Base-by-base conservation (phyloP, 2,329 filamentous ascomycete species). In the Aspergillus japonicus region DNA sequence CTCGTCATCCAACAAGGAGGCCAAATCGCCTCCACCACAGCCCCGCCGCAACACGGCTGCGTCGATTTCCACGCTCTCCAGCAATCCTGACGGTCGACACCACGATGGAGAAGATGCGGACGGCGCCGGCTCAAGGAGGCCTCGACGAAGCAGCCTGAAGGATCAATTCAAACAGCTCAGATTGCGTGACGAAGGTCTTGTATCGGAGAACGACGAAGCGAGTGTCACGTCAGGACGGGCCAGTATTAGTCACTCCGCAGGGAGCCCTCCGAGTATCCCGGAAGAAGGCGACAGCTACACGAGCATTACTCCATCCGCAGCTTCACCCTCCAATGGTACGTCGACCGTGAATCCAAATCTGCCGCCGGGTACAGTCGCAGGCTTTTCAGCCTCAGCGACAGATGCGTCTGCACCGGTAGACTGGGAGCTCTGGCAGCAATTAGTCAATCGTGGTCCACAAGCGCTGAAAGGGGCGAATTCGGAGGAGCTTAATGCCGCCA, bases 371-470 rank as follows among this genome's bases (percentile, higher is more conserved):
- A 97, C 93, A 1, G 92, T 89, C 7, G 88, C 91, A 11, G 93
- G 94, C 5, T 86, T 93, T 47, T 88, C 88, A 24, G 87, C 91
- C 3, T 86, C 87, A 23, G 83, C 88, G 63, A 78, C 80, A 14
- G 90, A 93, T 69, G 79, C 82, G 33, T 77, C 80, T 26, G 81
- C 82, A 16, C 88, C 91, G 24, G 95, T 99, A n/a, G 92, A 99
- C 72, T 99, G 95, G 95, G 95, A 99, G 75, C 80, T 99, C 44
- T 99, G 95, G 95, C 94, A 99, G 73, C 87, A 90, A 24, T 89
- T 99, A 4, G 95, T 99, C 35, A 96, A 97, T 66, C 91, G 97
- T 78, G 95, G 95, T 0, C 92, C 93, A 16, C 87, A 91, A 29
- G 94, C 92, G 10, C 90, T 98, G 53, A 90, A 91, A 11, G 87